These are phyloP conservation scores for Aspergillus viridinutans DNA, from an alignment of 2,329 filamentous ascomycete species.

Conservation along the genomic window DNA sequence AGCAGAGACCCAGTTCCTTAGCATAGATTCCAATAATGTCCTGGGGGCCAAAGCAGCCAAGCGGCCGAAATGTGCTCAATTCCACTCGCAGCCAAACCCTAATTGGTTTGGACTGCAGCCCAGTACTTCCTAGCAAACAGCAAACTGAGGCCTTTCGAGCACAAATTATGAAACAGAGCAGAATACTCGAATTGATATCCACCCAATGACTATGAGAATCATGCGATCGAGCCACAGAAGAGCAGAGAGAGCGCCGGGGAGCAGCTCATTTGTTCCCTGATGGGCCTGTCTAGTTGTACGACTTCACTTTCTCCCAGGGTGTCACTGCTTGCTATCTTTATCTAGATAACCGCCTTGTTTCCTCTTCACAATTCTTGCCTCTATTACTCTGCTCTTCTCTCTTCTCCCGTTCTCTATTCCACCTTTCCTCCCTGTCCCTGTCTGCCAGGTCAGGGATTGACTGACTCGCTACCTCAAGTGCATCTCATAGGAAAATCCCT, in stretches of 20 bases:
- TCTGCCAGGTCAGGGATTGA: neutral
- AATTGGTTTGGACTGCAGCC: neutral
- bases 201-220: neutral
- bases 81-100: neutral
- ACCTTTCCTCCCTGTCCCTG: neutral
- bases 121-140: neutral
- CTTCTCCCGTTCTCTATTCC: neutral
- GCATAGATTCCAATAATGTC: too few relatives aligned
- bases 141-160: slow-evolving; percentile 4
- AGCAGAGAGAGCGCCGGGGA: neutral
- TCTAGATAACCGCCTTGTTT: neutral
- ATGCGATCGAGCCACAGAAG: neutral
- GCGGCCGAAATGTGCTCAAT: slow-evolving; percentile 12
- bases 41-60: too few relatives aligned
- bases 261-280: neutral
- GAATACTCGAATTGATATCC: neutral
- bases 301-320: neutral
- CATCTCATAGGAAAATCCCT: neutral
- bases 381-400: neutral
- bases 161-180: neutral
- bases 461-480: neutral
- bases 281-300: neutral
- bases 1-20: too few relatives aligned
- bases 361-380: neutral
- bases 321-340: neutral